Evolutionary conservation across 2,329 filamentous ascomycete species (phyloP).

Genomic region (Pseudocercospora macadamiae): DNA sequence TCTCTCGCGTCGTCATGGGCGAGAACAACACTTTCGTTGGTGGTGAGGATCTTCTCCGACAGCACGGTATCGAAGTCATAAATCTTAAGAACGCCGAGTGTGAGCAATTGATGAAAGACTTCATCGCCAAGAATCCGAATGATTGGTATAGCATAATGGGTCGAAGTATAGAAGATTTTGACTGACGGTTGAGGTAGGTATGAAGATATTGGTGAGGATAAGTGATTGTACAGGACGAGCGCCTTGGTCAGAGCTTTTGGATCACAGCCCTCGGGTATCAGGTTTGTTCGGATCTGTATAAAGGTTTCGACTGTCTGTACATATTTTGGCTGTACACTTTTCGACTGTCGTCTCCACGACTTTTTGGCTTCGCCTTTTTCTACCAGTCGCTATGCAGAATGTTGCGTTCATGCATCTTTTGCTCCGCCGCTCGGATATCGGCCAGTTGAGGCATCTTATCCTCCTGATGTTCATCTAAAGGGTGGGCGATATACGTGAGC

Average conservation of each 20-base stretch:
- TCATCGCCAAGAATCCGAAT: constrained; percentile 71
- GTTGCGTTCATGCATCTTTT: constrained; percentile 41
- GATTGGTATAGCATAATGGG: constrained; percentile 55
- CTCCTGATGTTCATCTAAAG: constrained; percentile 34
- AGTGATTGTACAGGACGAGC: constrained; percentile 12
- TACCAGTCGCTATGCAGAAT: constrained; percentile 41
- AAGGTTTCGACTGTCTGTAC: no score
- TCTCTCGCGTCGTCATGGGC: constrained; percentile 73
- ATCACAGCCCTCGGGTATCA: no score
- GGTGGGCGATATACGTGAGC: constrained; percentile 31
- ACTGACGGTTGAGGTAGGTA: constrained; percentile 38
- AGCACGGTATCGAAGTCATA: constrained; percentile 72
- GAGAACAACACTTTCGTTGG: constrained; percentile 77
- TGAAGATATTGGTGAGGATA: constrained; percentile 43
- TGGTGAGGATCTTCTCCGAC: constrained; percentile 70
- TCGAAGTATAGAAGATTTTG: constrained; percentile 14
- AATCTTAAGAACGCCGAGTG: constrained; percentile 69
- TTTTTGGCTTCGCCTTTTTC: no score
- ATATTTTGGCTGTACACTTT: constrained; percentile 7
- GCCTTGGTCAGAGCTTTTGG: no score
- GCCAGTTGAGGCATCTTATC: constrained; percentile 26
- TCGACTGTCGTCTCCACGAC: no score
- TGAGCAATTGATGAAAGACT: constrained; percentile 69
- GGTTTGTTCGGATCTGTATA: no score
- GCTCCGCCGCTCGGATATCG: constrained; percentile 33